phyloP scores from a whole-genome alignment of 345 rosid species.

The Microcos paniculata region DNA sequence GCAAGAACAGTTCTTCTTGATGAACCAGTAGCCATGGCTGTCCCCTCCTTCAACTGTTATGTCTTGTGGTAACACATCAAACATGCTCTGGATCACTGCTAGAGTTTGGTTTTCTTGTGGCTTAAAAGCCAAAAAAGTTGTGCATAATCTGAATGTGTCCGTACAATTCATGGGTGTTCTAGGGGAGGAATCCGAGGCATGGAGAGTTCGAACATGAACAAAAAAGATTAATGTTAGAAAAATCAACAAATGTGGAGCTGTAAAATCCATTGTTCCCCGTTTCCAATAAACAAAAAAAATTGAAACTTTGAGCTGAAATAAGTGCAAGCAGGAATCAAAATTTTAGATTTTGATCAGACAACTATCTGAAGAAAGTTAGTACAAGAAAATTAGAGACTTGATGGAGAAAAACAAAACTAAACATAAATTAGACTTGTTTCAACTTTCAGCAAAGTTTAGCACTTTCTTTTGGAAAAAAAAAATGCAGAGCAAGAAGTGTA shows the following conservation, averaged over 20 bases:
- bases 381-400: not conserved
- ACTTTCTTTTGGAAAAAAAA: not conserved
- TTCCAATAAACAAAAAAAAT: not conserved
- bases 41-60: constrained; percentile 49
- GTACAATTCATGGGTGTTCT: constrained; percentile 74
- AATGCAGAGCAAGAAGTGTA: not conserved
- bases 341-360: not conserved
- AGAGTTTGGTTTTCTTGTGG: constrained; percentile 60
- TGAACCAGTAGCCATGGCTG: constrained; percentile 51
- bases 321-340: not conserved
- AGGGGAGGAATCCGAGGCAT: constrained; percentile 33
- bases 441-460: not conserved
- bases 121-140: constrained; percentile 83
- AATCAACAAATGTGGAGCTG: constrained; percentile 26
- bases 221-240: constrained; percentile 12
- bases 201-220: constrained; percentile 18
- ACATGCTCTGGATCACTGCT: constrained; percentile 82
- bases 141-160: constrained; percentile 76
- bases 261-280: constrained; percentile 33
- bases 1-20: constrained; percentile 92
- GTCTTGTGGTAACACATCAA: constrained; percentile 68
- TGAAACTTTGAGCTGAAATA: constrained; percentile 6
- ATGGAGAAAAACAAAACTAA: not conserved
- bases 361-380: not conserved
- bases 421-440: not conserved